phyloP scores from a whole-genome alignment of 768 basidiomycete species.

The Lanmaoa rubissima region DNA sequence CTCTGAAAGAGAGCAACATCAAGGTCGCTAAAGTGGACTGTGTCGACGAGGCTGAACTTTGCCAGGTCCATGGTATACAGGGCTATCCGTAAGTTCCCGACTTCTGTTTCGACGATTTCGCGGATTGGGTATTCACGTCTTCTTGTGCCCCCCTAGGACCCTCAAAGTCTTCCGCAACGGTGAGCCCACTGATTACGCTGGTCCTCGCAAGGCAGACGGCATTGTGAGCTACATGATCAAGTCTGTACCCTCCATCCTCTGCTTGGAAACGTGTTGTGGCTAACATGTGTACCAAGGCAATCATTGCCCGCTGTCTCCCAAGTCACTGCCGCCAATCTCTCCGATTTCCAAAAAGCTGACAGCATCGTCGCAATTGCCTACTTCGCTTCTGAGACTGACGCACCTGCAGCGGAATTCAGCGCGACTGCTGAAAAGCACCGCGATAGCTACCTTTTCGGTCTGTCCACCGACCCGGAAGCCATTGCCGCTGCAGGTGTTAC shows the following conservation, averaged over 20 bases:
- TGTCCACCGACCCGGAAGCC: conserved; percentile 67
- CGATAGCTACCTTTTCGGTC: conserved; percentile 92
- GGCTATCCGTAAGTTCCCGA: conserved; percentile 82
- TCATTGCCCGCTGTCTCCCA: conserved; percentile 89
- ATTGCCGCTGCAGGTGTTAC: conserved; percentile 70
- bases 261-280: not conserved
- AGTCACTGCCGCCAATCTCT: conserved; percentile 72
- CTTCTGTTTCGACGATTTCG: not conserved
- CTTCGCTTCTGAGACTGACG: conserved; percentile 67
- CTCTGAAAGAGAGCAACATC: conserved; percentile 81
- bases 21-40: conserved; percentile 97
- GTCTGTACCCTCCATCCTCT: conserved; percentile 42
- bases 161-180: conserved; percentile 92
- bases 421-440: conserved; percentile 83
- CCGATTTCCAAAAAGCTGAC: conserved; percentile 86
- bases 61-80: conserved; percentile 81
- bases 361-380: conserved; percentile 90
- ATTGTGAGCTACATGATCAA: conserved; percentile 97
- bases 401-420: conserved; percentile 71
- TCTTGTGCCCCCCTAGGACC: conserved; percentile 41
- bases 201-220: conserved; percentile 92
- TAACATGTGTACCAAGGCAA: conserved; percentile 52
- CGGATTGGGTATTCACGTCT: not conserved
- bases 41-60: conserved; percentile 90
- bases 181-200: conserved; percentile 72